Percentiles rank a stretch among this genome's conserved stretches.
These are phyloP conservation scores for Cyclospora cayetanensis DNA, from an alignment of 169 alveolate species.

Conservation along the genomic window DNA sequence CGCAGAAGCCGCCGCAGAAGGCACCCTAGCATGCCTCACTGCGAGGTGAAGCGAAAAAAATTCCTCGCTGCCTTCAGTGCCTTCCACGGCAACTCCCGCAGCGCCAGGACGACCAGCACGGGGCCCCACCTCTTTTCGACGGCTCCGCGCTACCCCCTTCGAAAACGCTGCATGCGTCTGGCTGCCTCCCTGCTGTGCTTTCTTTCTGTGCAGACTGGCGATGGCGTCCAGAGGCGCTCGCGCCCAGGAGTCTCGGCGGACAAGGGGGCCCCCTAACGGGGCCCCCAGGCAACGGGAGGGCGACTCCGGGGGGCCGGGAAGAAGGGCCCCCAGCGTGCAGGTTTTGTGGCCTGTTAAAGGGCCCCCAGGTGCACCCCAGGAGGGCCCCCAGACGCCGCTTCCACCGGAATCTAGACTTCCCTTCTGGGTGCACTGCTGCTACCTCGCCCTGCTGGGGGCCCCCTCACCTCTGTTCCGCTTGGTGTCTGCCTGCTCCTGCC, in stretches of 20 bases:
- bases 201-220: too few species aligned
- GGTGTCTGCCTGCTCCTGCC: too few species aligned
- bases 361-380: background rate
- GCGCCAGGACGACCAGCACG: background rate
- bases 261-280: background rate
- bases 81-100: background rate
- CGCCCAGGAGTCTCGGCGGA: too few species aligned
- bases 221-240: too few species aligned
- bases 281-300: background rate
- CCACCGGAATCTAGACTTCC: too few species aligned
- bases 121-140: too few species aligned
- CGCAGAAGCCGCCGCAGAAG: constrained; percentile 16
- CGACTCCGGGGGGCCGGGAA: background rate
- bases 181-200: too few species aligned
- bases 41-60: background rate
- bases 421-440: background rate
- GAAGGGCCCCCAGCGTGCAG: background rate
- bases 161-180: too few species aligned
- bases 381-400: too few species aligned
- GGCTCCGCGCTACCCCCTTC: too few species aligned
- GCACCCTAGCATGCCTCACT: background rate
- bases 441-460: background rate
- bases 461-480: background rate
- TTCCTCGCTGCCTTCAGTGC: background rate
- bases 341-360: background rate